Base-by-base conservation (phyloP, 305 asterid genomes). In the Fraxinus paxiana region DNA sequence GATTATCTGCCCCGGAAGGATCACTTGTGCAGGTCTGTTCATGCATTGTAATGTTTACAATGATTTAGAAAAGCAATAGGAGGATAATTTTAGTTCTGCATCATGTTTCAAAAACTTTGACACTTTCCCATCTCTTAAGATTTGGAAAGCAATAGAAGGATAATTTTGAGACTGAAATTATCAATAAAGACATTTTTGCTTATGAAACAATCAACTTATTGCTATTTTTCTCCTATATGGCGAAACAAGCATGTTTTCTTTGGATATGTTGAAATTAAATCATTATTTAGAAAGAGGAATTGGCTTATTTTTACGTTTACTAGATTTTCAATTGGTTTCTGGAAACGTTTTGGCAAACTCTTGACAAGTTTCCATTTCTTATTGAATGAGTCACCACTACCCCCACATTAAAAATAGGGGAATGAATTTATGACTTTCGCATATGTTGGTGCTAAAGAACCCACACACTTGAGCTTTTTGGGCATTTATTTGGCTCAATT, bases 1-100 rank as follows among this genome's bases (percentile, higher is more conserved):
- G 99, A 73, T 87, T 96, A 78, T 89, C 94, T 83, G 91, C 99
- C 79, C 99, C 99, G 35, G 99, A 96, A 90, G 99, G 99, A 84
- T 93, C 99, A 63, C 96, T 96, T 86, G 97, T 93, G 54, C 98
- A 96, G 99, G 99, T 96, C 73, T 83, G 91, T 81, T 88, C 81
- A 80, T 46, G 22, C 56, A 31, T 38, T 77, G 22, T 72, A 61
- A 37, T 77, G 67, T 37, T 79, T 46, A 13, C 56, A 46, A 20
- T 61, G 17, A 15, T 56, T 56, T 1, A 1, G 28, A 46, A 48
- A 0, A 48, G 61, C 61, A 48, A 48, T 48, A 48, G 20, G 61
- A 15, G 22, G 20, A 15, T 48, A 3, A 48, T 48, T 48, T 48
- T 48, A 48, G 59, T 61, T 20, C n/a, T 61, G 30, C 26, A 22